phyloP scores from a whole-genome alignment of 345 rosid genomes.

The Salix suchowensis region DNA sequence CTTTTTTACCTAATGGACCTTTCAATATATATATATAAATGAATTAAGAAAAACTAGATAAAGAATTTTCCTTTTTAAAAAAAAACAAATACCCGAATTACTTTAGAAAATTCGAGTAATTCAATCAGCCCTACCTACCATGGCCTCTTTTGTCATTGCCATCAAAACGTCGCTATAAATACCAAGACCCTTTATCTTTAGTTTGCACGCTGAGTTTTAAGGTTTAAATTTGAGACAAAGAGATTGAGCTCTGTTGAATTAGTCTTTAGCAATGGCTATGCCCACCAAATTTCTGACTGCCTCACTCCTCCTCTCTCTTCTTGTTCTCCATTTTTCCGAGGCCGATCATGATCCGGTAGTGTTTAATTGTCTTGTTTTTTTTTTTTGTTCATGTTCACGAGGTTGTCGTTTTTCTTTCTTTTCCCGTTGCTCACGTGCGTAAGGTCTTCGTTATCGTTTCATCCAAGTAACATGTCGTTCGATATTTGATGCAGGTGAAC shows the following conservation, averaged over 20 bases:
- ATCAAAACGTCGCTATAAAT: background rate
- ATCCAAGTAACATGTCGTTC: background rate
- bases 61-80: too few relatives aligned
- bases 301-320: background rate
- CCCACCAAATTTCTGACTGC: constrained; percentile 1
- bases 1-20: too few relatives aligned
- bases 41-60: too few relatives aligned
- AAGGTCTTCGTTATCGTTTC: background rate
- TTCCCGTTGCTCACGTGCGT: background rate
- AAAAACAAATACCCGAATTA: too few relatives aligned
- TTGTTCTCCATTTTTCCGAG: constrained; percentile 2
- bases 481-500: background rate
- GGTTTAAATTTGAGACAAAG: background rate
- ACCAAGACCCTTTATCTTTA: background rate
- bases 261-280: background rate
- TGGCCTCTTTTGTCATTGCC: background rate
- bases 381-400: background rate
- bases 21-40: too few relatives aligned
- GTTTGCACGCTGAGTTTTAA: background rate
- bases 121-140: background rate
- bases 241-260: background rate
- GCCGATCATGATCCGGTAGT: background rate
- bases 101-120: too few relatives aligned
- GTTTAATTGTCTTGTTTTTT: background rate
- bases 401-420: background rate